Percentiles rank a stretch among this genome's conserved stretches.
Conservation (phyloP, 768 basidiomycete genomes). For the Boletus pseudo-olivaceus region DNA sequence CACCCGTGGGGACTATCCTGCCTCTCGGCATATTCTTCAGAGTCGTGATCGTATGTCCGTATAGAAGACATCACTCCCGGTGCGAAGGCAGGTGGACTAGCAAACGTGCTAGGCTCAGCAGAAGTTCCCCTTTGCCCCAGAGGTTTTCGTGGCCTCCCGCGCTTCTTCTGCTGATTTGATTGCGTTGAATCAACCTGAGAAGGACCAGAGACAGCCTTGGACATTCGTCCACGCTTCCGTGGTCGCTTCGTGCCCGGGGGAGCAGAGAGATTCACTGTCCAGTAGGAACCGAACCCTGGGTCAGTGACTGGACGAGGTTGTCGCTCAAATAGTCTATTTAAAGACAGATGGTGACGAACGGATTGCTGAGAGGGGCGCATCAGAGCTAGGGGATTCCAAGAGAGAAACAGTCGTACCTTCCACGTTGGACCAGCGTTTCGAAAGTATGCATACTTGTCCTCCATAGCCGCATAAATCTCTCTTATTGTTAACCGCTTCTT, state of each 20-base stretch:
- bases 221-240: constrained; percentile 68
- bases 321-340: constrained; percentile 79
- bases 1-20: constrained; percentile 38
- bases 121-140: constrained; percentile 16
- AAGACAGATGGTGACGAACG: constrained; percentile 78
- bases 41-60: constrained; percentile 31
- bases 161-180: constrained; percentile 34
- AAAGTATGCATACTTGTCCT: constrained; percentile 80
- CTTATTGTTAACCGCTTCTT: constrained; percentile 76
- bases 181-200: constrained; percentile 8
- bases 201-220: constrained; percentile 38
- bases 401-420: constrained; percentile 54
- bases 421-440: constrained; percentile 77
- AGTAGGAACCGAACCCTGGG: constrained; percentile 84
- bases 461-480: constrained; percentile 85
- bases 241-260: constrained; percentile 85
- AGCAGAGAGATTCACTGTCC: constrained; percentile 85
- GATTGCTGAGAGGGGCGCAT: constrained; percentile 59
- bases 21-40: constrained; percentile 39
- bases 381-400: neutral
- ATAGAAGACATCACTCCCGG: constrained; percentile 26
- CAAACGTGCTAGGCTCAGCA: constrained; percentile 6
- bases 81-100: constrained; percentile 16
- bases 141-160: constrained; percentile 39
- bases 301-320: constrained; percentile 80